Evolutionary conservation across 768 basidiomycete genomes (phyloP), one percentile per base, ranked within the genome.

Genomic region (Auriscalpium orientale): DNA sequence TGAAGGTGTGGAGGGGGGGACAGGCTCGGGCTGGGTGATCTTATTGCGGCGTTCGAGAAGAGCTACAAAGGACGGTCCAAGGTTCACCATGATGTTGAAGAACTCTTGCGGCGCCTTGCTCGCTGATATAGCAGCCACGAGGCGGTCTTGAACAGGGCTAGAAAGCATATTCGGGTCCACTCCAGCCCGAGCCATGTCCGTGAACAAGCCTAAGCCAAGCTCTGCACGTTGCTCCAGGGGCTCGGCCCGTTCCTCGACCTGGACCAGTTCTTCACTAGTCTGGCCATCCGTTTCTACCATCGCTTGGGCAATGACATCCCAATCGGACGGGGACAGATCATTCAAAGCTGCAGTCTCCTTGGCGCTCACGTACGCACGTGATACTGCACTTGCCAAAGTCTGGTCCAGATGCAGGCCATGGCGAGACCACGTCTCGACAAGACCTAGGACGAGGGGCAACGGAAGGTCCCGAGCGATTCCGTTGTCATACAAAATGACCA

Each of bases 301-400:
- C 8, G 77, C 74, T 33, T 72, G 73, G 1, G 78, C 60, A 16
- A 87, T 60, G 8, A 75, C 64, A 44, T 76, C 76, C 72, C 81
- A 79, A 40, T 83, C 81, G 8, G 67, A 59, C 0, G 60, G 3
- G 1, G 62, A 58, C 46, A 84, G 71, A 4, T 70, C 67, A 0
- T 65, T 61, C 49, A 72, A 54, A 37, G 59, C 59, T 8, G 65
- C 66, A 16, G 51, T 62, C 58, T 58, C 50, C 60, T 71, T 66
- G 12, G 75, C 65, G n/a, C 70, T 59, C 54, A 68, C 68, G 63
- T 82, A 84, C 12, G 77, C 65, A 37, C 79, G 70, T 34, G 85
- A 66, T 57, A 76, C 70, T 53, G 70, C 68, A 8, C 69, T 66
- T 2, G 74, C 72, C 16, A 77, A 70, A 40, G 66, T 66, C 0